Conservation (phyloP, 78 protist species). For the Dictyostelium citrinum region DNA sequence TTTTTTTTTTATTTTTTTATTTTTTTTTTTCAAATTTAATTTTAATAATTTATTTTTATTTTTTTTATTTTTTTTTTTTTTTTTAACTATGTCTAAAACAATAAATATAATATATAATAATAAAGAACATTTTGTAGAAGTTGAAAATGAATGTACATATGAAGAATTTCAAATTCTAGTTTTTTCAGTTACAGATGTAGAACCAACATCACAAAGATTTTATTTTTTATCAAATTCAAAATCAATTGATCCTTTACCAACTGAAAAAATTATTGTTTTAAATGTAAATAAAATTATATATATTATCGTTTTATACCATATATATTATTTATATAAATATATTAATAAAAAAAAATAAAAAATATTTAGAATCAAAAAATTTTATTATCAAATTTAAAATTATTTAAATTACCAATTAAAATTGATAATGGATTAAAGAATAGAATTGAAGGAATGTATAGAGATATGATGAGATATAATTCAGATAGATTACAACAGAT, state of each 20-base stretch:
- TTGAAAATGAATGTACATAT: constrained; percentile 2
- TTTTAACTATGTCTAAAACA: not conserved
- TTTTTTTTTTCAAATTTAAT: too few species aligned
- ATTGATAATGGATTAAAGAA: not conserved
- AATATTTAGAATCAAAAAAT: not conserved
- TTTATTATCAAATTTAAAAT: not conserved
- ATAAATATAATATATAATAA: constrained; percentile 1
- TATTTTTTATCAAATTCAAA: not conserved
- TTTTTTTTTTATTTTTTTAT: too few species aligned
- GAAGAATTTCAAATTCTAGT: constrained; percentile 8
- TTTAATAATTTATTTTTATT: too few species aligned
- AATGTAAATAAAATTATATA: not conserved
- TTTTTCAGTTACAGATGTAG: constrained; percentile 1
- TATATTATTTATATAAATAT: too few species aligned
- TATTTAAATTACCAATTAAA: not conserved
- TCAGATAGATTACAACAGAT: not conserved
- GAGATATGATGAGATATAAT: not conserved
- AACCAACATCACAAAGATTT: not conserved
- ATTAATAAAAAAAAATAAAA: not conserved
- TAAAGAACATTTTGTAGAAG: not conserved
- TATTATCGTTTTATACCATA: too few species aligned
- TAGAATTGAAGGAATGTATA: not conserved
- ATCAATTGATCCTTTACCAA: not conserved
- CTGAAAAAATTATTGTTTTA: not conserved
- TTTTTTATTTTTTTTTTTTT: not conserved